Base-by-base conservation (phyloP, 2,329 filamentous ascomycete genomes). In the Pseudogymnoascus sp. region DNA sequence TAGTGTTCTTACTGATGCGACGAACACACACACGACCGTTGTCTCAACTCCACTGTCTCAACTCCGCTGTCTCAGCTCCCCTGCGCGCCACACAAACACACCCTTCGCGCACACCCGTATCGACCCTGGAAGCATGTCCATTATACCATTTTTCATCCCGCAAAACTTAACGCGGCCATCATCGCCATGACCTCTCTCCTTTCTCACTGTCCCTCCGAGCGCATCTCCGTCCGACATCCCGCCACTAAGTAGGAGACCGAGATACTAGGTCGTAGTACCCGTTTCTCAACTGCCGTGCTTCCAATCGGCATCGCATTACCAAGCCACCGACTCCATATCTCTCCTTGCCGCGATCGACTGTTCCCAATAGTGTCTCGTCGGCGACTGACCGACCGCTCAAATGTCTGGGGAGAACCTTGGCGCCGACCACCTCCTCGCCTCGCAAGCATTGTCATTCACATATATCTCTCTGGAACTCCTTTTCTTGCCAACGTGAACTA, bases 231-330 rank as follows among this genome's bases (percentile, higher is more conserved):
- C n/a, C 5, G n/a, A 1, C 25, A 55, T 55, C 25, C 25, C 49
- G 19, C 9, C 25, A n/a, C 49, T 12, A 33, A 55, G 49, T 55
- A 19, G 4, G 25, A 30, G 14, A 30, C 25, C n/a, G 45, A 30
- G n/a, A 52, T 16, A 30, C 45, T 52, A 30, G 49, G n/a, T n/a
- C 28, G 49, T 55, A 33, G 28, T 33, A 4, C 19, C 49, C n/a
- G 49, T 55, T 55, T 55, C n/a, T 55, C 28, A 55, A 55, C 49
- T 55, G 25, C 49, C 49, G 49, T 55, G 49, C 8, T 19, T 33
- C 25, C n/a, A 30, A 5, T 33, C 25, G 25, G 49, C 25, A 52
- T 30, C 25, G n/a, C n/a, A 55, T 33, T 55, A 33, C n/a, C 45
- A 55, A 55, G 45, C 14, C 25, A 30, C 28, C 19, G 23, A n/a